A percentile compares a stretch with the other conserved stretches of the same genome.
These are phyloP conservation scores for Piper longum DNA, from an alignment of 164 flowering plant genomes.

Conservation along the genomic window DNA sequence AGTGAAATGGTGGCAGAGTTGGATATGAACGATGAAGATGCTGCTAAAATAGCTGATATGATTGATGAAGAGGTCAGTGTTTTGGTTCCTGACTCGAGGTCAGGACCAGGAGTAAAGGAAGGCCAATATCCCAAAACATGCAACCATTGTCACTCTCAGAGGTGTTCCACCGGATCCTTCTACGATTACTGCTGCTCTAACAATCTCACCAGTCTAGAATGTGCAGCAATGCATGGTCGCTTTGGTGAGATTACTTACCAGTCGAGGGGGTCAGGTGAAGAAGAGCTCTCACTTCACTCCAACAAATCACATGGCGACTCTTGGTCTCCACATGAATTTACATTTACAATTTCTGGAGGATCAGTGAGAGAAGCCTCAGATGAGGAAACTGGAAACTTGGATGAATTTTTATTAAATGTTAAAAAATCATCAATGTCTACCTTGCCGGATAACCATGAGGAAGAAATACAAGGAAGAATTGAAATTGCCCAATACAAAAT, in stretches of 20 bases:
- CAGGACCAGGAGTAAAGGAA: conserved; percentile 20
- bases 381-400: conserved; percentile 13
- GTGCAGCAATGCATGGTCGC: conserved; percentile 68
- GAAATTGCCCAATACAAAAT: conserved; percentile 81
- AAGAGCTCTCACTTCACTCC: conserved; percentile 19
- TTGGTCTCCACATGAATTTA: conserved; percentile 35
- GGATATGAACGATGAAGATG: conserved; percentile 82
- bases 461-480: conserved; percentile 55
- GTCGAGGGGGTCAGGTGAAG: conserved; percentile 36
- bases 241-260: conserved; percentile 65
- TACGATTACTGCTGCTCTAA: conserved; percentile 23
- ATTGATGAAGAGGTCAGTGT: conserved; percentile 72
- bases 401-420: conserved; percentile 4
- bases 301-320: conserved; percentile 19
- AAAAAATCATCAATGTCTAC: conserved; percentile 16
- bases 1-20: conserved; percentile 84
- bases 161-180: conserved; percentile 33
- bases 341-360: conserved; percentile 30
- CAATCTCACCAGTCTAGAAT: conserved; percentile 26
- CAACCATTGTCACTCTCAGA: conserved; percentile 36
- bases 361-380: conserved; percentile 32
- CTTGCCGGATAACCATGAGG: conserved; percentile 30
- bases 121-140: conserved; percentile 25
- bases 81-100: conserved; percentile 69
- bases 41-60: conserved; percentile 72